These are phyloP conservation scores for Kockiozyma suomiensis DNA, from an alignment of 805 yeast genomes.

Conservation along the genomic window DNA sequence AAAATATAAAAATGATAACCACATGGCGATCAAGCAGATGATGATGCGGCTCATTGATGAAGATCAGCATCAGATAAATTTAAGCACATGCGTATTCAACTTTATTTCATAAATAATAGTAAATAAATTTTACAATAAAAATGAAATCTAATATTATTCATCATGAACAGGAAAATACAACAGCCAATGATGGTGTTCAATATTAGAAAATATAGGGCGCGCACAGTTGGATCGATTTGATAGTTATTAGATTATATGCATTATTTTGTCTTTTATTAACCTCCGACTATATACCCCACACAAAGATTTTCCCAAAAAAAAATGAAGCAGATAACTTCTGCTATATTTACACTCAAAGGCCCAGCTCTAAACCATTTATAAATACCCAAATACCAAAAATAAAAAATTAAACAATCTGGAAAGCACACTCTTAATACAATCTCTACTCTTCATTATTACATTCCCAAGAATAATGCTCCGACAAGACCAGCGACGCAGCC, in stretches of 20 bases:
- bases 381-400: background rate
- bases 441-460: background rate
- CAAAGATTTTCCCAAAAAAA: background rate
- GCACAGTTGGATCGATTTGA: no score
- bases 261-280: no score
- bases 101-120: background rate
- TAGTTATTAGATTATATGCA: no score
- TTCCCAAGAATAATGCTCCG: background rate
- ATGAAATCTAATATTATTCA: no score
- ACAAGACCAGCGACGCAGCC: conserved; percentile 1
- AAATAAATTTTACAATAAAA: background rate
- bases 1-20: no score
- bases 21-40: background rate
- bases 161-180: no score
- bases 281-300: no score
- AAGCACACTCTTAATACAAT: background rate
- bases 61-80: background rate
- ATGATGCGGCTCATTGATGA: background rate
- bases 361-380: background rate
- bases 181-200: no score
- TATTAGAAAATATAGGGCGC: no score
- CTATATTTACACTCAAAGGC: background rate
- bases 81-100: no score
- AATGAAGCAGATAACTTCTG: background rate
- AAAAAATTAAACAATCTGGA: background rate